These are phyloP conservation scores for Wolfiporia cocos DNA, from an alignment of 1,284 basidiomycete species.

Conservation along the genomic window DNA sequence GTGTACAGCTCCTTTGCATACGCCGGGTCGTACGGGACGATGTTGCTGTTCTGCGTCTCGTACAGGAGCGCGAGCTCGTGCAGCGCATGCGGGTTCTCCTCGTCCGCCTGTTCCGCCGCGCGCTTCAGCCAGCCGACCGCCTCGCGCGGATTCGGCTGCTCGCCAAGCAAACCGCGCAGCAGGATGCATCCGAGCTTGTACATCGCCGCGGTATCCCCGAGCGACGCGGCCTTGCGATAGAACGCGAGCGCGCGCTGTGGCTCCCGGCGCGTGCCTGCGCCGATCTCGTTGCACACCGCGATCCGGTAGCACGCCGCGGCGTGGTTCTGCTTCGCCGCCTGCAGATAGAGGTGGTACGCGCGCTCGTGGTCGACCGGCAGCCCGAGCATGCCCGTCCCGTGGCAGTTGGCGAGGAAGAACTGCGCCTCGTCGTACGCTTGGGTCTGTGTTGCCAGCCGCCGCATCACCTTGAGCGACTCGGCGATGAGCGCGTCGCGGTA, in stretches of 20 bases:
- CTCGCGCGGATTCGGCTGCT: conserved; percentile 84
- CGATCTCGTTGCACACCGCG: conserved; percentile 98
- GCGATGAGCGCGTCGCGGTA: conserved; percentile 86
- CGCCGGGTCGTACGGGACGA: conserved; percentile 69
- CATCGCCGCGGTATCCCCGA: conserved; percentile 98
- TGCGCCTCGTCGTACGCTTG: conserved; percentile 96
- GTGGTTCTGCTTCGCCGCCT: conserved; percentile 97
- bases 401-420: conserved; percentile 97
- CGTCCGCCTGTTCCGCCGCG: conserved; percentile 95
- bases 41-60: conserved; percentile 65
- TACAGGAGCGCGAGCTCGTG: conserved; percentile 95
- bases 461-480: conserved; percentile 90
- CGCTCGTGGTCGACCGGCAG: conserved; percentile 96
- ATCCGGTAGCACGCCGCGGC: conserved; percentile 94
- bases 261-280: conserved; percentile 95
- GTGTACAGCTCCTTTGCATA: conserved; percentile 88
- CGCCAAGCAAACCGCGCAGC: conserved; percentile 80
- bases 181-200: conserved; percentile 98
- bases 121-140: conserved; percentile 93
- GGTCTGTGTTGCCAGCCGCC: conserved; percentile 86
- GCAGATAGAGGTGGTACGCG: conserved; percentile 97
- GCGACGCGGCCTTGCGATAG: conserved; percentile 93
- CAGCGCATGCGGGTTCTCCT: conserved; percentile 96
- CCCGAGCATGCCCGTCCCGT: conserved; percentile 92
- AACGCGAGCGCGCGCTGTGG: conserved; percentile 88